Base-by-base conservation (phyloP, 169 alveolate species). In the Cryptosporidium baileyi region DNA sequence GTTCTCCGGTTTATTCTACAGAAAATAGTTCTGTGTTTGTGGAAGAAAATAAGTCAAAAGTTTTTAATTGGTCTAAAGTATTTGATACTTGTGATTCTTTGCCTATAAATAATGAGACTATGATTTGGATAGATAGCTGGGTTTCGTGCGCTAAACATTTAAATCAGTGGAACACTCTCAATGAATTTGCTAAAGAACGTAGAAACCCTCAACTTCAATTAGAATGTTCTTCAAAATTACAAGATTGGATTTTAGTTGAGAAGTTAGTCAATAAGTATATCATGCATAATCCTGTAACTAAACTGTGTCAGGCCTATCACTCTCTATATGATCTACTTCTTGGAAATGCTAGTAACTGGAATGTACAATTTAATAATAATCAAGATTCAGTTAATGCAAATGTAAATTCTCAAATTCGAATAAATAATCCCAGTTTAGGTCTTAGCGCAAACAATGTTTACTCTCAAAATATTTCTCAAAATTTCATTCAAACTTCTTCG, bases 71-170 rank as follows among this genome's bases (percentile, higher is more conserved):
- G 60, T 34, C 32, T 32, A 59, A 38, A 13, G 8, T 74, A 15
- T 19, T 57, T 52, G 67, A 51, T 19, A 36, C 22, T 41, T 13
- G n/a, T 17, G 43, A 36, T 1, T 43, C 85, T 11, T 38, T 19
- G 24, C 22, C 43, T 22, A 38, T 74, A 54, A 36, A 34, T 74
- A 74, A 57, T 54, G 85, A 74, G 36, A 41, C 93, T 22, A 89
- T 88, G 38, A 60, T 91, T 54, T 91, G 94, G 94, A 89, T 80
- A 51, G 91, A 88, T 63, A 89, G 91, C 28, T 91, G 94, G 94
- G 90, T 89, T 47, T 43, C 90, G 24, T 89, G 90, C 15, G 91
- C 90, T 22, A 91, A 91, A 52, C 94, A 91, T 51, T 52, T 91
- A 30, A 82, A 82, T 62, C 93, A 91, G 49, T 91, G 94, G 94